phyloP scores from a whole-genome alignment of 495 filamentous ascomycete species.

The Cercophora scortea region DNA sequence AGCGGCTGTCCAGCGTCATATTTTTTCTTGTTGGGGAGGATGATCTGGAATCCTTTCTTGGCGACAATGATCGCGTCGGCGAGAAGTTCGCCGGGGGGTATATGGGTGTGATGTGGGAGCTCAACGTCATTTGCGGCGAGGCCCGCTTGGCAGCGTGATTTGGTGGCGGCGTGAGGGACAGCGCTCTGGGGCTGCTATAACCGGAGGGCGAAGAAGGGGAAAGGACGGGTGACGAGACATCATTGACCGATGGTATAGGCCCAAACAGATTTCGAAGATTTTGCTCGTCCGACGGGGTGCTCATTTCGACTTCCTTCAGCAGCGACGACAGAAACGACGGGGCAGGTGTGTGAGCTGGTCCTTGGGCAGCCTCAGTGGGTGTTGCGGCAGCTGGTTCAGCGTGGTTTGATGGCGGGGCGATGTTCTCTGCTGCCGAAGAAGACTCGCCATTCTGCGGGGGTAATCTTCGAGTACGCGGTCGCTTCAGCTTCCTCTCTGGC shows the following conservation, averaged over 20 bases:
- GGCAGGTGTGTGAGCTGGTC: constrained; percentile 29
- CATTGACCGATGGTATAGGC: constrained; percentile 36
- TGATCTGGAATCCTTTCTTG: constrained; percentile 26
- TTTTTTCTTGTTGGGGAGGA: constrained; percentile 13
- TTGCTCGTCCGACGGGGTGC: constrained; percentile 48
- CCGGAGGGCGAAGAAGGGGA: constrained; percentile 60
- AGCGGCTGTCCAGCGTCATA: constrained; percentile 23
- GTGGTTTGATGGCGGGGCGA: constrained; percentile 27
- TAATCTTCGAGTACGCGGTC: constrained; percentile 58
- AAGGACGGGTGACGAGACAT: constrained; percentile 60
- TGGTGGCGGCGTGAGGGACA: constrained; percentile 63
- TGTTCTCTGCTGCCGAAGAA: constrained; percentile 17
- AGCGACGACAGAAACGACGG: constrained; percentile 71
- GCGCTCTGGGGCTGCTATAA: constrained; percentile 58
- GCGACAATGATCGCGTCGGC: constrained; percentile 28
- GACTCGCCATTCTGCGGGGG: constrained; percentile 28
- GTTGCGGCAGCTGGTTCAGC: constrained; percentile 5
- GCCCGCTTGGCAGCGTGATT: constrained; percentile 53
- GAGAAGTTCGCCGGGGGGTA: constrained; percentile 55
- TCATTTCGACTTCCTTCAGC: constrained; percentile 77
- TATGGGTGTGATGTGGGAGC: constrained; percentile 53
- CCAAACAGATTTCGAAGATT: constrained; percentile 37
- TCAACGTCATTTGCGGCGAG: constrained; percentile 58
- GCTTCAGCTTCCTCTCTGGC: constrained; percentile 72
- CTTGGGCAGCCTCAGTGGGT: constrained; percentile 9